These are phyloP conservation scores for Diplotaxis tenuifolia DNA, from an alignment of 345 rosid genomes.

Conservation along the genomic window DNA sequence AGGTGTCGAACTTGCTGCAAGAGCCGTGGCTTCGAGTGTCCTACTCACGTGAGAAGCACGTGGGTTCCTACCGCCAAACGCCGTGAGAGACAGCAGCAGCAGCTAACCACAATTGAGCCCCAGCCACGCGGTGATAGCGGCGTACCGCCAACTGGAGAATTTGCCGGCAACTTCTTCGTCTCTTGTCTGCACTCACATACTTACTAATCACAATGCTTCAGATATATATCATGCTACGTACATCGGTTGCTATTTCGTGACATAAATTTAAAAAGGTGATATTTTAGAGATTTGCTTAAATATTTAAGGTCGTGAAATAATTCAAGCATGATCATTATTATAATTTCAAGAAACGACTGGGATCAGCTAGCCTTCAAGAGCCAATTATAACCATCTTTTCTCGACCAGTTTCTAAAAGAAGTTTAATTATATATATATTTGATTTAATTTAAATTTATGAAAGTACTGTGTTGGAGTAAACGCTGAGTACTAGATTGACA, in stretches of 20 bases:
- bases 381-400: slow-evolving; percentile 6
- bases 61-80: slow-evolving; percentile 90
- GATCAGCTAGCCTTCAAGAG: background rate
- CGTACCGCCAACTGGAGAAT: slow-evolving; percentile 49
- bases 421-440: background rate
- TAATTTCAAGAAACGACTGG: background rate
- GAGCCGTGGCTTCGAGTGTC: slow-evolving; percentile 77
- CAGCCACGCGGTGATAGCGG: slow-evolving; percentile 31
- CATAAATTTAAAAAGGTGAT: too few species aligned
- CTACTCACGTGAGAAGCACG: slow-evolving; percentile 83
- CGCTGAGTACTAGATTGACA: slow-evolving; percentile 30
- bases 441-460: background rate
- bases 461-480: slow-evolving; percentile 36
- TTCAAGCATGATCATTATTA: background rate
- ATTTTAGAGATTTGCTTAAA: too few species aligned
- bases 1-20: slow-evolving; percentile 89
- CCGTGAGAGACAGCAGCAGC: slow-evolving; percentile 68
- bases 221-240: slow-evolving; percentile 41
- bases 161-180: slow-evolving; percentile 34
- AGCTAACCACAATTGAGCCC: slow-evolving; percentile 29
- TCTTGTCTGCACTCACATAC: slow-evolving; percentile 54
- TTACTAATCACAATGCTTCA: slow-evolving; percentile 39
- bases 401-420: too few species aligned
- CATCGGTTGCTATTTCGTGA: background rate
- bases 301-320: background rate